Evolutionary conservation across 371 early-diverging fungal genomes (phyloP).

Genomic region (Lichtheimia corymbifera): DNA sequence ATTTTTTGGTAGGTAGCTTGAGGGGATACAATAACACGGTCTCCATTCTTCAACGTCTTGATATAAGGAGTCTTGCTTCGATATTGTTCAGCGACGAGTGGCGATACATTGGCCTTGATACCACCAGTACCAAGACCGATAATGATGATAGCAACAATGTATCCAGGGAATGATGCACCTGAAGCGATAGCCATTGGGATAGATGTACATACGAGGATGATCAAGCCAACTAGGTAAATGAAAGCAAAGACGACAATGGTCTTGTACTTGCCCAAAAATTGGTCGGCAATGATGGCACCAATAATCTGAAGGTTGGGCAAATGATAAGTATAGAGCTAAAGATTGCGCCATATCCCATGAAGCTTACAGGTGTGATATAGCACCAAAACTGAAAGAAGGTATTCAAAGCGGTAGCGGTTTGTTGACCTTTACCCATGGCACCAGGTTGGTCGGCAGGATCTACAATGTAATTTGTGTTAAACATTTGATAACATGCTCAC

Average conservation of each 20-base stretch:
- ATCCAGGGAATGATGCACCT: slow-evolving; percentile 63
- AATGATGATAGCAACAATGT: slow-evolving; percentile 64
- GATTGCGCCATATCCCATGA: neutral
- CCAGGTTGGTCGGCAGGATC: slow-evolving; percentile 51
- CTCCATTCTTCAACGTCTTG: slow-evolving; percentile 25
- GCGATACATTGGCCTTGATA: slow-evolving; percentile 52
- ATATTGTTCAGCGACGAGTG: slow-evolving; percentile 54
- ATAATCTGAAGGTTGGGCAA: slow-evolving; percentile 36
- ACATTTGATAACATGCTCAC: neutral
- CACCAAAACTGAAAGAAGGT: slow-evolving; percentile 81
- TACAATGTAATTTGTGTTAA: slow-evolving; percentile 7
- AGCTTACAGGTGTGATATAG: slow-evolving; percentile 73
- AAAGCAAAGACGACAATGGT: slow-evolving; percentile 71
- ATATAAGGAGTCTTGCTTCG: slow-evolving; percentile 31
- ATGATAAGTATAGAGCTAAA: neutral
- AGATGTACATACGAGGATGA: slow-evolving; percentile 67
- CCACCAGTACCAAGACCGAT: slow-evolving; percentile 67
- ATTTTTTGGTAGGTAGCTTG: slow-evolving; percentile 51
- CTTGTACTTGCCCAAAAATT: slow-evolving; percentile 79
- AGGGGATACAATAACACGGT: slow-evolving; percentile 49
- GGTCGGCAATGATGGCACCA: slow-evolving; percentile 82
- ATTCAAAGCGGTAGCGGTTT: slow-evolving; percentile 68
- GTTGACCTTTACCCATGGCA: slow-evolving; percentile 52
- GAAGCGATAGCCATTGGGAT: slow-evolving; percentile 51
- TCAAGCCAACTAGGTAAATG: slow-evolving; percentile 69